These are phyloP conservation scores for Fusarium algeriense DNA, from an alignment of 2,329 filamentous ascomycete species.

Conservation along the genomic window DNA sequence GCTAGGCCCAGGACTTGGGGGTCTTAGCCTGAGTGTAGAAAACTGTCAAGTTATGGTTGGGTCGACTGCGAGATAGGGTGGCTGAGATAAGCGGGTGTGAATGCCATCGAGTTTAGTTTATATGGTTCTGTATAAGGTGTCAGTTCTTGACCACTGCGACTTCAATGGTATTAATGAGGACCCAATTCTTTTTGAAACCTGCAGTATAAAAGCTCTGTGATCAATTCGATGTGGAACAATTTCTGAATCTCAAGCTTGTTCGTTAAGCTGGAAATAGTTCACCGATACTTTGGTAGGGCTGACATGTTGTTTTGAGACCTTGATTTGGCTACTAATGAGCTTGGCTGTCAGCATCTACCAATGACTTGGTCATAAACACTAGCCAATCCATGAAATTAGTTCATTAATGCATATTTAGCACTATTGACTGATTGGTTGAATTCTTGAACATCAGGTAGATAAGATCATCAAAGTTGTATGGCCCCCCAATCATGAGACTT, in stretches of 20 bases:
- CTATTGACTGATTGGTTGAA: background rate
- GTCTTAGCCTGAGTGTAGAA: background rate
- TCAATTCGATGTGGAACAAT: background rate
- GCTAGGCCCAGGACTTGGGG: background rate
- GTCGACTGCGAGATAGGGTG: background rate
- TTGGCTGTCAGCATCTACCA: slow-evolving; percentile 23
- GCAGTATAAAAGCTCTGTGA: fast-evolving
- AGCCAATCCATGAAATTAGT: background rate
- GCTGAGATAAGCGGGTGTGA: slow-evolving; percentile 24
- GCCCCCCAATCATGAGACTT: background rate
- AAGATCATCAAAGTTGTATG: background rate
- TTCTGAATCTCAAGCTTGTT: background rate
- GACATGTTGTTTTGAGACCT: slow-evolving; percentile 3
- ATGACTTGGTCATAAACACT: background rate
- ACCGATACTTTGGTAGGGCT: slow-evolving; percentile 5
- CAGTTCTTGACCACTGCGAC: background rate
- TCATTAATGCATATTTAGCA: background rate
- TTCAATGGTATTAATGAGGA: background rate
- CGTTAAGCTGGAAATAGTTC: background rate
- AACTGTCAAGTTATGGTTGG: slow-evolving; percentile 27
- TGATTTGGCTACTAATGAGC: background rate
- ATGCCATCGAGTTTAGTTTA: background rate
- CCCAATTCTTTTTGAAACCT: background rate
- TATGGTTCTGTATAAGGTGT: background rate
- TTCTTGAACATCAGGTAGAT: background rate